Percentiles rank a stretch among this genome's conserved stretches.
Conservation (phyloP, 2,329 filamentous ascomycete species). For the Clonostachys byssicola region DNA sequence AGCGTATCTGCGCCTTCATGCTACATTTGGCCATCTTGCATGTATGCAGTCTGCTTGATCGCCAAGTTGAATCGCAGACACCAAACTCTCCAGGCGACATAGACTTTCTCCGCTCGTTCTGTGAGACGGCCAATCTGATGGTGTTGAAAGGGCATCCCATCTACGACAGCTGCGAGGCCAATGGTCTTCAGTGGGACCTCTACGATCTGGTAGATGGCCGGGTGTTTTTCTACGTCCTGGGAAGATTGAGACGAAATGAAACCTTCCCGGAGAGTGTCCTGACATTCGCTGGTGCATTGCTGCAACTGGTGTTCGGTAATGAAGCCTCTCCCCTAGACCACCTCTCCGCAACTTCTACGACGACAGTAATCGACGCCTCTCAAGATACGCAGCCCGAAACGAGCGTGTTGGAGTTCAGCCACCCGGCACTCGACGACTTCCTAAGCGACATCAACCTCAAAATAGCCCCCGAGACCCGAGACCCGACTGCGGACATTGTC, state of each 20-base stretch:
- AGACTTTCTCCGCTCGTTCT: slow-evolving; percentile 7
- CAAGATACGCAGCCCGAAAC: slow-evolving; percentile 2
- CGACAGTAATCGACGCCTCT: neutral
- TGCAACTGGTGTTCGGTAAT: neutral
- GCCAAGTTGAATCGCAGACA: neutral
- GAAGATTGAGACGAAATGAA: slow-evolving; percentile 3
- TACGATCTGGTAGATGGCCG: slow-evolving; percentile 25
- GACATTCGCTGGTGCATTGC: neutral
- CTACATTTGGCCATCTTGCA: slow-evolving; percentile 6
- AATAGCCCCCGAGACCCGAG: slow-evolving; percentile 12
- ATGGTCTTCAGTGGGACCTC: slow-evolving; percentile 7
- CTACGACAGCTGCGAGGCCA: neutral
- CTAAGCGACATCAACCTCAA: slow-evolving; percentile 34
- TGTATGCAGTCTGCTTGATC: slow-evolving; percentile 6
- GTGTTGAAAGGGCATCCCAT: neutral
- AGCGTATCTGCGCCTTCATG: slow-evolving; percentile 6
- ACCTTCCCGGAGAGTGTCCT: slow-evolving; percentile 2
- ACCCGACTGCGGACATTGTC: slow-evolving; percentile 18
- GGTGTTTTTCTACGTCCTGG: slow-evolving; percentile 14
- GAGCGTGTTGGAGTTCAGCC: slow-evolving; percentile 38
- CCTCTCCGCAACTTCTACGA: neutral
- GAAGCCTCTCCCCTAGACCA: neutral
- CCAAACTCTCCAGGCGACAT: neutral
- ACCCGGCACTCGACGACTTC: slow-evolving; percentile 39
- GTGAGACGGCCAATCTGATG: slow-evolving; percentile 1